A percentile compares a stretch with the other conserved stretches of the same genome.
Conservation (phyloP, 306 rosid genomes). For the Quercus agrifolia region DNA sequence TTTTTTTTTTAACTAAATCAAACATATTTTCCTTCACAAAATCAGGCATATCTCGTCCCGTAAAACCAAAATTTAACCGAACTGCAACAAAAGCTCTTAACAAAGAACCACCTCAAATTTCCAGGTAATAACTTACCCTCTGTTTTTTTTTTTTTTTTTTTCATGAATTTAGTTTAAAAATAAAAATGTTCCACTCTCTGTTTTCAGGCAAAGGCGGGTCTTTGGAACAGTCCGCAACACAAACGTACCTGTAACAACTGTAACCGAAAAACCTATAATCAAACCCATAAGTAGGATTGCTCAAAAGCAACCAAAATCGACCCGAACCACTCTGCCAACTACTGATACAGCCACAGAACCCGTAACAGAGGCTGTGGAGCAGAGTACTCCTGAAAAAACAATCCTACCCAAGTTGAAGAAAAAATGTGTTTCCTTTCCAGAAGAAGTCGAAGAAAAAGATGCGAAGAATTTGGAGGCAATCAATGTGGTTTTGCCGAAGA, state of each 20-base stretch:
- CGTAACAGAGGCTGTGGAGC: too few species aligned
- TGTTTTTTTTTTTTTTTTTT: background rate
- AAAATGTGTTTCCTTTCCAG: background rate
- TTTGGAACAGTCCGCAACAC: constrained; percentile 22
- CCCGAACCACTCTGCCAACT: background rate
- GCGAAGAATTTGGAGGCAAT: background rate
- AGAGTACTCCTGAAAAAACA: background rate
- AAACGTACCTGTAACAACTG: constrained; percentile 3
- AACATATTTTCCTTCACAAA: background rate
- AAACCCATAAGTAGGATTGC: background rate
- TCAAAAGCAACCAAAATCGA: constrained; percentile 13
- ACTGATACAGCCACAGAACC: too few species aligned
- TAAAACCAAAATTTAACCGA: background rate
- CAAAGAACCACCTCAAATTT: background rate
- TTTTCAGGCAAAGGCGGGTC: constrained; percentile 13
- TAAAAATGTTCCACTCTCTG: background rate
- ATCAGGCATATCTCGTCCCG: constrained; percentile 1
- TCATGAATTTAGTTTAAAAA: background rate
- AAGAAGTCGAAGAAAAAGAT: background rate
- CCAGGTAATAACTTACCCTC: background rate
- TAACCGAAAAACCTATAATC: constrained; percentile 2
- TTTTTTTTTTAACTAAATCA: background rate
- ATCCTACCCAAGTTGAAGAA: constrained; percentile 12
- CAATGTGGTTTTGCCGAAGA: constrained; percentile 4
- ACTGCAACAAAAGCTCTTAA: background rate